Evolutionary conservation across 1,284 basidiomycete species (phyloP).

Genomic region (Cystobasidium pallidum): DNA sequence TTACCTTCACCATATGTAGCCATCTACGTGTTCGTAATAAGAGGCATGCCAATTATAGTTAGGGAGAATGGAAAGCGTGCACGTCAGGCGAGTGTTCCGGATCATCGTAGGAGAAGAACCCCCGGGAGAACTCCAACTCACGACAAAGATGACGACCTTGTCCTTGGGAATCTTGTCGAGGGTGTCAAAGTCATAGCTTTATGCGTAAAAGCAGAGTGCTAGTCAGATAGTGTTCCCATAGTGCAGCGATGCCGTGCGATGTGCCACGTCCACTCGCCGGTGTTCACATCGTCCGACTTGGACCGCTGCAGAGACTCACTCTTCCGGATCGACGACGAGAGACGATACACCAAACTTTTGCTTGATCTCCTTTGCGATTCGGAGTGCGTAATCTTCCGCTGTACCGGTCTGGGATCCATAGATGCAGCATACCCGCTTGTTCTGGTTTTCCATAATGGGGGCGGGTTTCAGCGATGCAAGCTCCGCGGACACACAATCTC

Average conservation of each 20-base stretch:
- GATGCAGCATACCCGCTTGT: slow-evolving; percentile 92
- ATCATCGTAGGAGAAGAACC: too few species aligned
- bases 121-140: slow-evolving; percentile 56
- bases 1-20: slow-evolving; percentile 91
- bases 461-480: not conserved
- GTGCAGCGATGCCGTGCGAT: too few species aligned
- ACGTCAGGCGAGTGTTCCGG: slow-evolving; percentile 15
- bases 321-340: slow-evolving; percentile 91
- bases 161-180: slow-evolving; percentile 87
- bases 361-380: slow-evolving; percentile 69
- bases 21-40: slow-evolving; percentile 51
- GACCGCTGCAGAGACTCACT: slow-evolving; percentile 58
- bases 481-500: not conserved
- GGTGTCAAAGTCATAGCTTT: slow-evolving; percentile 86
- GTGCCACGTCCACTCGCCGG: too few species aligned
- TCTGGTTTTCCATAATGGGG: slow-evolving; percentile 55
- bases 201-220: not conserved
- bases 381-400: slow-evolving; percentile 76
- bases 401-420: slow-evolving; percentile 97
- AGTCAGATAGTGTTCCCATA: too few species aligned
- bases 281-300: too few species aligned
- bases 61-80: not conserved
- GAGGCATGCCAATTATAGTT: not conserved
- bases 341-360: slow-evolving; percentile 89
- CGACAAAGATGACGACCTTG: slow-evolving; percentile 85